A percentile compares a stretch with the other conserved stretches of the same genome.
Evolutionary conservation across 192 early-diverging fungal genomes (phyloP).

Genomic region (Backusella macrospora): DNA sequence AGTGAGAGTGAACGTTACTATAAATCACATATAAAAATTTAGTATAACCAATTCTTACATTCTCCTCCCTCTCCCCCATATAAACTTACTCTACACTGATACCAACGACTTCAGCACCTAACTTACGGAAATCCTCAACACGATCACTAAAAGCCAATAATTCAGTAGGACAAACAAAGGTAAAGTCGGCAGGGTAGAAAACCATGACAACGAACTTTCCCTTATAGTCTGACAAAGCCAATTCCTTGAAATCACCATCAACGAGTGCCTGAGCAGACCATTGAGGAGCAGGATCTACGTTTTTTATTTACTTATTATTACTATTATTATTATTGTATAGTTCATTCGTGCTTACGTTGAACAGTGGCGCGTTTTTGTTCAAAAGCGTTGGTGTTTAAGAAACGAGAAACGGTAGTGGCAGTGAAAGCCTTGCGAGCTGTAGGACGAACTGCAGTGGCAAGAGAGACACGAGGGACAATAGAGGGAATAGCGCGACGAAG

Average conservation of each 20-base stretch:
- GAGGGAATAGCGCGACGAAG: conserved; percentile 4
- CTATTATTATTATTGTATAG: neutral
- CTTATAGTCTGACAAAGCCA: conserved; percentile 39
- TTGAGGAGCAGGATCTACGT: conserved; percentile 33
- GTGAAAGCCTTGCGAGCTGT: conserved; percentile 5
- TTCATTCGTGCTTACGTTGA: conserved; percentile 6
- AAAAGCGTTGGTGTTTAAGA: conserved; percentile 1
- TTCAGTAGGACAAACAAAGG: conserved; percentile 62
- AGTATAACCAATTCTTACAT: neutral
- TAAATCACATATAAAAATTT: neutral
- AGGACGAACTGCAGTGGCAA: neutral
- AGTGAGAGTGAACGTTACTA: conserved; percentile 32
- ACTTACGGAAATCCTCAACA: conserved; percentile 53
- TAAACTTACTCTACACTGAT: conserved; percentile 61
- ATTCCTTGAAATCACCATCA: conserved; percentile 35
- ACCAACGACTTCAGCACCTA: conserved; percentile 58
- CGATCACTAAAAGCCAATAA: conserved; percentile 61
- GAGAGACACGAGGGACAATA: conserved; percentile 2
- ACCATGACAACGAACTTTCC: conserved; percentile 57
- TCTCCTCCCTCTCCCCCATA: conserved; percentile 18
- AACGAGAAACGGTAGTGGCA: conserved; percentile 5
- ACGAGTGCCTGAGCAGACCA: conserved; percentile 41
- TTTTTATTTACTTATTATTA: neutral
- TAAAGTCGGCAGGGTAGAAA: conserved; percentile 72
- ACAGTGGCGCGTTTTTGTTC: conserved; percentile 21